These are phyloP conservation scores for Globisporangium emineosum DNA, from an alignment of 352 stramenopile genomes.

Conservation along the genomic window DNA sequence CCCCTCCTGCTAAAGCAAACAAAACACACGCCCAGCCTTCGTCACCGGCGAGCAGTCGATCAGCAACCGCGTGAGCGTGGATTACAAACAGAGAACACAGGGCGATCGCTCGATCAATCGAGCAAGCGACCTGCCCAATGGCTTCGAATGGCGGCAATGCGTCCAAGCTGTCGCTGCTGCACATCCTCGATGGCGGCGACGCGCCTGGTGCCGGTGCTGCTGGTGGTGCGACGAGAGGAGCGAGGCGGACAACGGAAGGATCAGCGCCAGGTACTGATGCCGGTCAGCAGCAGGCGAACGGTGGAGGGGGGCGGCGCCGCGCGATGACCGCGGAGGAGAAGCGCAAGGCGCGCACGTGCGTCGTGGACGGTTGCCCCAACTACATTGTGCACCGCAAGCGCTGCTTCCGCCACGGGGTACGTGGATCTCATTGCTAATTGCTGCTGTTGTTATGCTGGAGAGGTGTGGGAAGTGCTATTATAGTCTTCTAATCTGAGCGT, in stretches of 20 bases:
- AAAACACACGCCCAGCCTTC: too few relatives aligned
- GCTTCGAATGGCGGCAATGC: too few relatives aligned
- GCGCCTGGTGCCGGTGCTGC: not conserved
- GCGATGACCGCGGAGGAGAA: slow-evolving; percentile 27
- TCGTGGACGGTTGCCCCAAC: slow-evolving; percentile 32
- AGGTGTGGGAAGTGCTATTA: not conserved
- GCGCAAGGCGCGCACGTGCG: slow-evolving; percentile 26
- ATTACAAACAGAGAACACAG: too few relatives aligned
- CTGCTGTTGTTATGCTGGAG: too few relatives aligned
- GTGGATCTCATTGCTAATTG: not conserved
- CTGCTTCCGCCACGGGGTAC: slow-evolving; percentile 34
- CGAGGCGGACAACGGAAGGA: too few relatives aligned
- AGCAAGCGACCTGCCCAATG: too few relatives aligned
- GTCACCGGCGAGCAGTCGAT: too few relatives aligned
- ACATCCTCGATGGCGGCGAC: not conserved
- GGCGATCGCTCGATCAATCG: too few relatives aligned
- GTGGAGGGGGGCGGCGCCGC: too few relatives aligned
- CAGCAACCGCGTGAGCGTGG: too few relatives aligned
- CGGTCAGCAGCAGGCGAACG: not conserved
- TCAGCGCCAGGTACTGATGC: too few relatives aligned
- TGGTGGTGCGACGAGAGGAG: not conserved
- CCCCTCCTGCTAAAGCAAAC: too few relatives aligned
- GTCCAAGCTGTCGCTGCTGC: not conserved
- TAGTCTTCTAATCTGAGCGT: not conserved
- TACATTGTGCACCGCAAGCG: slow-evolving; percentile 44